A percentile compares a stretch with the other conserved stretches of the same genome.
These are phyloP conservation scores for Tetrahymena thermophila DNA, from an alignment of 73 alveolate genomes.

Conservation along the genomic window DNA sequence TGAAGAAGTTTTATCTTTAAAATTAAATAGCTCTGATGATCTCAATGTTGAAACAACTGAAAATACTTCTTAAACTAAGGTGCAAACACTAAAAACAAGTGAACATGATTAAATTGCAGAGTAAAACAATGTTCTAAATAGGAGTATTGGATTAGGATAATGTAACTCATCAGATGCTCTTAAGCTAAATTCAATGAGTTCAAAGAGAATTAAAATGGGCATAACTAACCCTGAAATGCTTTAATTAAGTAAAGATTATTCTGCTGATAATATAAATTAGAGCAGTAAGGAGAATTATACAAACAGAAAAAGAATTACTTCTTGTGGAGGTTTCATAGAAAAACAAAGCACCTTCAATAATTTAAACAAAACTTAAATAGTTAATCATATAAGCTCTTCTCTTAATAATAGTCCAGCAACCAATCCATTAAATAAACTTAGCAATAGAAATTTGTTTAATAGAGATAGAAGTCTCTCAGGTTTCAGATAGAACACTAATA, in stretches of 20 bases:
- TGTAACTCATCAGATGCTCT: background rate
- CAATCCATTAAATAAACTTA: background rate
- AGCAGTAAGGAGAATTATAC: background rate
- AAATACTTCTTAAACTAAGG: background rate
- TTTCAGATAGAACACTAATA: background rate
- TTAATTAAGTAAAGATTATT: background rate
- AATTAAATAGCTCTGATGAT: background rate
- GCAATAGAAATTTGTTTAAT: background rate
- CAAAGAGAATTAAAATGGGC: background rate
- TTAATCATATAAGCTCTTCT: background rate
- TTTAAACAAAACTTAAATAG: background rate
- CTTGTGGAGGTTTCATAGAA: background rate
- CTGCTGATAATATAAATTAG: background rate
- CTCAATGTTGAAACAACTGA: background rate
- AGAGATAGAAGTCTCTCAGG: background rate
- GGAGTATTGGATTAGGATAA: background rate
- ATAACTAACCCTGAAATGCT: background rate
- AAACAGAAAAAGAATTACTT: background rate
- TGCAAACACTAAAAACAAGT: background rate
- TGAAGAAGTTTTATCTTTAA: background rate
- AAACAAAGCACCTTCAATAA: background rate
- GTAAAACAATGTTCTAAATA: background rate
- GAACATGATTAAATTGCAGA: background rate
- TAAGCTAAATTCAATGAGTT: background rate
- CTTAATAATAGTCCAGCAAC: background rate